These are phyloP conservation scores for Metarhizium humberi DNA, from an alignment of 2,329 filamentous ascomycete genomes.

Conservation along the genomic window DNA sequence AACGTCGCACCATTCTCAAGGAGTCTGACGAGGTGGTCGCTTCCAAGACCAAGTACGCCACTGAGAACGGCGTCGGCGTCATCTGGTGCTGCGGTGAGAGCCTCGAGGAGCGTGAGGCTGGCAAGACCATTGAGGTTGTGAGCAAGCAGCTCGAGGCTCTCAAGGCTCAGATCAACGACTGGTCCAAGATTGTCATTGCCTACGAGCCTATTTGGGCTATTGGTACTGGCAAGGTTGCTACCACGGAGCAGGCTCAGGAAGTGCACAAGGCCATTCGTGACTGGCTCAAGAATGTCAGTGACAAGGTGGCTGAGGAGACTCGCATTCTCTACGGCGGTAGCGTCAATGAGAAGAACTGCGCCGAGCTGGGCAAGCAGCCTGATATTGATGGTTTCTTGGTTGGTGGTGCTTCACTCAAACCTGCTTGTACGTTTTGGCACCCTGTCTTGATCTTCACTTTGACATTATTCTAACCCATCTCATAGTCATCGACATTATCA, in stretches of 20 bases:
- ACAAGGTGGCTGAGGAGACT: conserved; percentile 72
- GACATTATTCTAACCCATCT: not conserved
- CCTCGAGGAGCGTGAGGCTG: conserved; percentile 80
- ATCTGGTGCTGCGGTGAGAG: conserved; percentile 98
- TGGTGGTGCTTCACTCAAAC: conserved; percentile 93
- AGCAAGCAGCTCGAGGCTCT: conserved; percentile 79
- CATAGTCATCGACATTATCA: conserved; percentile 50
- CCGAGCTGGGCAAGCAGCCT: conserved; percentile 78
- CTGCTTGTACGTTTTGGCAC: conserved; percentile 60
- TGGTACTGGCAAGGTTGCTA: conserved; percentile 89
- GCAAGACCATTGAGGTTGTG: conserved; percentile 78
- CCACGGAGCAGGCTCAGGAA: conserved; percentile 84
- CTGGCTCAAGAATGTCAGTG: conserved; percentile 74
- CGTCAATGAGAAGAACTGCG: conserved; percentile 97
- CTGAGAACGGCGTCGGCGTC: conserved; percentile 78
- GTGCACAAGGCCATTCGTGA: conserved; percentile 85
- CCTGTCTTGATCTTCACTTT: not conserved
- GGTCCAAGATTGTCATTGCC: conserved; percentile 90
- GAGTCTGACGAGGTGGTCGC: conserved; percentile 83
- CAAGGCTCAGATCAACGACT: conserved; percentile 68
- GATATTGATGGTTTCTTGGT: conserved; percentile 99
- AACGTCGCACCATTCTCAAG: conserved; percentile 81
- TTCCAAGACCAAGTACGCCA: conserved; percentile 86
- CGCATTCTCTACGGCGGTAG: conserved; percentile 94
- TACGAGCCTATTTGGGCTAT: conserved; percentile 99